Base-by-base conservation (phyloP, 805 yeast species). In the Lipomyces orientalis region DNA sequence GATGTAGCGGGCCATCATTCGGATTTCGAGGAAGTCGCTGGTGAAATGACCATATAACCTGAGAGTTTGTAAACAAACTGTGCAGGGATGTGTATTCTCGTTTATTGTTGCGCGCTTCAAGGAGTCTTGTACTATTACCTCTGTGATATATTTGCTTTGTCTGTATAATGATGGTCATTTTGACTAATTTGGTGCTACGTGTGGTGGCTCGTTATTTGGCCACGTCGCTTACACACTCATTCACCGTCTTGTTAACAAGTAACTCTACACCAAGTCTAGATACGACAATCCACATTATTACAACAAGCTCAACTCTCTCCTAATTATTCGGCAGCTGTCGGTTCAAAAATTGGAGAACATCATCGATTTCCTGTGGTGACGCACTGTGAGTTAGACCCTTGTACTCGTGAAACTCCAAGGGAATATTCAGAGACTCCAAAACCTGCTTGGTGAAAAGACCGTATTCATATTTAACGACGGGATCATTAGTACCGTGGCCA, bases 401-500 rank as follows among this genome's bases (percentile, higher is more conserved):
- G 75, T 91, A 94, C 12, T 79, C 77, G 58, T 86, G 90, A 35
- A 79, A 75, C 69, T 83, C 83, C 25, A 82, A 75, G 12, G 76
- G 77, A 72, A 83, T 79, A 0, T 89, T 91, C 52, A 87, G 75
- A 1, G 79, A 73, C 69, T 82, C 77, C 77, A 85, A 85, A 49
- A 84, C 81, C 5, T 85, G 83, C 14, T 77, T 72, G 1, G 87
- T 79, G 35, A 74, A 64, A 54, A 79, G 75, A 1, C 86, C 88
- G 66, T 72, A 78, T 8, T 77, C 71, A 54, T 77, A 79, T 8
- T 77, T 74, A 10, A 94, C 85, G 2, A 93, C 81, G 0, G 89
- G 90, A 76, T 94, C 98, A 2, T 75, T 78, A 4, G 87, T 86
- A 39, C 99, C 98, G 77, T 94, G 98, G 7, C 95, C 97, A 73